phyloP scores from a whole-genome alignment of 306 rosid species.

The Medicago truncatula region DNA sequence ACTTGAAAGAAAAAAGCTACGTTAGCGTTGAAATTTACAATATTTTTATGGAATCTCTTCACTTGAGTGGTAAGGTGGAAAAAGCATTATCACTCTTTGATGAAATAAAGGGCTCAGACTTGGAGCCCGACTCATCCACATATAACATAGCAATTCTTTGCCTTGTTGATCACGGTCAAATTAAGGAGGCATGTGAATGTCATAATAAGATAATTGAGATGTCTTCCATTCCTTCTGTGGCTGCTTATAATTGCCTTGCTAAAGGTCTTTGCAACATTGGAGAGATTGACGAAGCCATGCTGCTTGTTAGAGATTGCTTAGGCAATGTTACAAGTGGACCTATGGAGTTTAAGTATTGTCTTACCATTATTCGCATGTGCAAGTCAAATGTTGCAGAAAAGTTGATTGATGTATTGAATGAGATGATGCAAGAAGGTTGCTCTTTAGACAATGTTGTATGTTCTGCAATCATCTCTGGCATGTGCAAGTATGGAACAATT shows the following conservation, averaged over 20 bases:
- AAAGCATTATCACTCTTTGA: conserved; percentile 65
- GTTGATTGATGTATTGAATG: conserved; percentile 66
- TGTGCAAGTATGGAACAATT: conserved; percentile 74
- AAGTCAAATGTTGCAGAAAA: conserved; percentile 61
- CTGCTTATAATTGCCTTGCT: conserved; percentile 68
- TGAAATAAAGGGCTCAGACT: conserved; percentile 55
- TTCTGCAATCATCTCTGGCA: conserved; percentile 76
- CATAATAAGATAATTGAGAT: conserved; percentile 74
- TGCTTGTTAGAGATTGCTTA: conserved; percentile 80
- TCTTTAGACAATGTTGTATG: conserved; percentile 51
- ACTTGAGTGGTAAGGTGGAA: conserved; percentile 53
- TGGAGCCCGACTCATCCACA: conserved; percentile 55
- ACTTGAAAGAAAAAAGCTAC: conserved; percentile 57
- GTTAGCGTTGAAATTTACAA: conserved; percentile 61
- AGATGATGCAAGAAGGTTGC: conserved; percentile 81
- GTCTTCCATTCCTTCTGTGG: conserved; percentile 72
- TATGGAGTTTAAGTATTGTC: conserved; percentile 74
- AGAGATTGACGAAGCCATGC: conserved; percentile 80
- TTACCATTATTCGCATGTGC: conserved; percentile 65
- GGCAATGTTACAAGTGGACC: conserved; percentile 69
- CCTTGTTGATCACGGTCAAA: conserved; percentile 59
- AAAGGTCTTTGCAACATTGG: conserved; percentile 70
- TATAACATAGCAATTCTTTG: conserved; percentile 63
- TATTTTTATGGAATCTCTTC: conserved; percentile 66
- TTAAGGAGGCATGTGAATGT: conserved; percentile 69